Base-by-base conservation (phyloP, 202 grass and related monocot species). In the Eragrostis tef region DNA sequence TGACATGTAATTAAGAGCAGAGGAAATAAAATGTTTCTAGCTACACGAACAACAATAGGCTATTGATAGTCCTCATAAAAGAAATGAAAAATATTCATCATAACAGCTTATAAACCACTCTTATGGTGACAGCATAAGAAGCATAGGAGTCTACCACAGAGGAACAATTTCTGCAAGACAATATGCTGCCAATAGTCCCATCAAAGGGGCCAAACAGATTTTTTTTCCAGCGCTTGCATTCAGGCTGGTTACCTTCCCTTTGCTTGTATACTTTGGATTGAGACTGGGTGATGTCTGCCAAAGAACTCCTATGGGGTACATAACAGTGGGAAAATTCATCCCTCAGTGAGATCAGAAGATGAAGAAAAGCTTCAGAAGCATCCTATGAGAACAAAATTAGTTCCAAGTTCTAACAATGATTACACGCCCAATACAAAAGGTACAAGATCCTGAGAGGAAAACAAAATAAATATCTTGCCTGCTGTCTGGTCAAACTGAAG, bases 401-500 rank as follows among this genome's bases (percentile, higher is more conserved):
- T 78, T 11, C 21, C 85, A 57, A 80, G 44, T 78, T 77, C 21
- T 87, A 57, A 71, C 64, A 29, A 79, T 81, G 69, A 73, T 19
- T 54, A 4, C 10, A 29, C 7, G 27, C 65, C 52, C 44, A 48
- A 71, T 46, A 71, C 1, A 77, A 26, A 48, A 73, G 59, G 13
- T 71, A 87, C 65, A 71, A 50, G 66, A 60, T 79, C 39, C n/a
- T 20, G 22, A 73, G 10, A 64, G 79, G 45, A 79, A 67, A 60
- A 4, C 64, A 43, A 68, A 68, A 42, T 80, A 80, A 39, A 56
- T 20, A 67, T n/a, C 53, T 70, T 79, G 85, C 95, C 95, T 98
- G 95, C 81, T 98, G 88, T 91, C 87, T 91, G 11, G 90, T 93
- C 79, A 98, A 84, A 85, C 87, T 93, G 70, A 98, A 98, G 70